These are phyloP conservation scores for Claviceps maximensis DNA, from an alignment of 2,329 filamentous ascomycete genomes.

Conservation along the genomic window DNA sequence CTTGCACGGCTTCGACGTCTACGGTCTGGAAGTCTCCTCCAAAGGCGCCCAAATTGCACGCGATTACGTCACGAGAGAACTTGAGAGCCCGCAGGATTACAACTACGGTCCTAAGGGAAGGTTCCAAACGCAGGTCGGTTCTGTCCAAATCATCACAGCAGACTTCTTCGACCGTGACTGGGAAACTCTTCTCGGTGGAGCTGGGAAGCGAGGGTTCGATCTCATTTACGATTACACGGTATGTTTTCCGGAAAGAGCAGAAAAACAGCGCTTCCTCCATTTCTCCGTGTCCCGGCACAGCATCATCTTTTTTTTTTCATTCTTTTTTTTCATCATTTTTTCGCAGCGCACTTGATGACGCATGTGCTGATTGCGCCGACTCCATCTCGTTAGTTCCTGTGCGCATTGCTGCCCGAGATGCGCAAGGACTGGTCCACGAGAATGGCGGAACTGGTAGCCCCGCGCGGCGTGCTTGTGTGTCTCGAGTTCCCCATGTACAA, in stretches of 20 bases:
- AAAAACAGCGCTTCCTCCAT: not conserved
- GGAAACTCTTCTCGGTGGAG: not conserved
- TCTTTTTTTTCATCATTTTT: too few relatives aligned
- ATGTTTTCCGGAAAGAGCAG: not conserved
- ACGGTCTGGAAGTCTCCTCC: constrained; percentile 4
- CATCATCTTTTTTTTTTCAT: not conserved
- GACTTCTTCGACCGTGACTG: not conserved
- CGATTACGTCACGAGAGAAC: not conserved
- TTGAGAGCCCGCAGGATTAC: not conserved
- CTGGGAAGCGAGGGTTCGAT: not conserved
- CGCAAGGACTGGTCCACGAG: not conserved
- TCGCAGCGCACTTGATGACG: not conserved
- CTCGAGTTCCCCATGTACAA: not conserved
- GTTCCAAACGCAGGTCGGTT: not conserved
- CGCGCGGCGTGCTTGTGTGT: not conserved
- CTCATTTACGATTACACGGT: not conserved
- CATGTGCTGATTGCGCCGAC: not conserved
- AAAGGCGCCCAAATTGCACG: constrained; percentile 4
- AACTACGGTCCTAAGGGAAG: not conserved
- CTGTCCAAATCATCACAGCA: not conserved
- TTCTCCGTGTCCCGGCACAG: not conserved
- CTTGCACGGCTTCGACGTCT: not conserved
- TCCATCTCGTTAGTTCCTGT: not conserved
- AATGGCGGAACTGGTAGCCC: not conserved
- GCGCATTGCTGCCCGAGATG: not conserved